Conservation (phyloP, 2,329 filamentous ascomycete species). For the Aspergillus pseudoviridinutans region DNA sequence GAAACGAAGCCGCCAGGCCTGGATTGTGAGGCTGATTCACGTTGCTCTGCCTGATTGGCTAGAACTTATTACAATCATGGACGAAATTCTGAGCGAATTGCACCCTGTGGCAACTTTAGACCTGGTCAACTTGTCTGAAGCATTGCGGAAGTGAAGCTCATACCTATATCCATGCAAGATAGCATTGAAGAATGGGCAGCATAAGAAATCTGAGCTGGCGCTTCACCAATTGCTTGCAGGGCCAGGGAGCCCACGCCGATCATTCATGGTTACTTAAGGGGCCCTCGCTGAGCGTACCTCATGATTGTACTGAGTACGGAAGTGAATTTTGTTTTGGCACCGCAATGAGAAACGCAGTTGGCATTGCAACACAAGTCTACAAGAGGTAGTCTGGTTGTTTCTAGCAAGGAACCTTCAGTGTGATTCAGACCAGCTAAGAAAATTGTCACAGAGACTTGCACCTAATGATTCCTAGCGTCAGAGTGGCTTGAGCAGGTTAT, state of each 20-base stretch:
- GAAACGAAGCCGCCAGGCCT: background rate
- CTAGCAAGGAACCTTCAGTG: background rate
- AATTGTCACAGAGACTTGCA: background rate
- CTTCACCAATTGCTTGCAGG: background rate
- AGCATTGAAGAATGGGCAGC: background rate
- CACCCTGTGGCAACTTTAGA: background rate
- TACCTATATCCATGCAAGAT: background rate
- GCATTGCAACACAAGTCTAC: background rate
- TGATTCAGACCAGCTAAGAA: background rate
- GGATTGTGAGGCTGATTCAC: too few relatives aligned
- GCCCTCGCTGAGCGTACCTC: background rate
- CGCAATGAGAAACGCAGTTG: background rate
- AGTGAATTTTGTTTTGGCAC: slow-evolving; percentile 28
- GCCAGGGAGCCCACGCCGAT: background rate
- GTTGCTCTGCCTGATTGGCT: too few relatives aligned
- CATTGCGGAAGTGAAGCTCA: background rate
- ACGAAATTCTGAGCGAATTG: background rate
- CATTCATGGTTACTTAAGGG: background rate
- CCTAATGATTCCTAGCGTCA: background rate
- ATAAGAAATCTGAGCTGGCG: background rate
- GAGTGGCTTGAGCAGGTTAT: background rate
- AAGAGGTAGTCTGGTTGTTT: background rate
- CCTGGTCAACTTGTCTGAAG: background rate
- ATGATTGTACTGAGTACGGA: background rate
- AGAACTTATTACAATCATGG: background rate